Evolutionary conservation across 208 protist species (phyloP).

Genomic region (Acanthamoeba comandoni): DNA sequence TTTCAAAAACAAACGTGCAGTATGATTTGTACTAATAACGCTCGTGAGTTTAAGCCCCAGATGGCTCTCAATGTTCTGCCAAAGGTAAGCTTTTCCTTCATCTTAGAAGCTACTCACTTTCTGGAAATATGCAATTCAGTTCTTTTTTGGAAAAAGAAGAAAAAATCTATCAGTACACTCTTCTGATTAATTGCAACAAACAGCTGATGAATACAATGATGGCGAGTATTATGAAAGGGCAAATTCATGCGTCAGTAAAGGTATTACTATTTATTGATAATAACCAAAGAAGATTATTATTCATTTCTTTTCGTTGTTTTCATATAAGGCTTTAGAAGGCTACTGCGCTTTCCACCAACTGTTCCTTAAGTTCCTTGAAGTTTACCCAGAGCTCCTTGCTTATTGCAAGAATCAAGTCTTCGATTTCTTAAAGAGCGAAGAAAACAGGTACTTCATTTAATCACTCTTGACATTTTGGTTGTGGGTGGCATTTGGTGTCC

Average conservation of each 20-base stretch:
- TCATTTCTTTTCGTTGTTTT: no score
- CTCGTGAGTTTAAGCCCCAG: constrained; percentile 44
- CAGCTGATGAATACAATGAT: constrained; percentile 71
- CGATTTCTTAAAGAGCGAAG: constrained; percentile 48
- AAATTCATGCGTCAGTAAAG: constrained; percentile 71
- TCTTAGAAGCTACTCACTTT: no score
- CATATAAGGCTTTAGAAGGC: constrained; percentile 68
- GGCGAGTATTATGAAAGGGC: constrained; percentile 51
- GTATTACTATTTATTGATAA: no score
- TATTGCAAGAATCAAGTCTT: constrained; percentile 34
- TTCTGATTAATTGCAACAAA: no score
- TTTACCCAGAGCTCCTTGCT: constrained; percentile 46
- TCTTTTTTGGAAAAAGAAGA: no score
- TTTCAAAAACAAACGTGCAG: no score
- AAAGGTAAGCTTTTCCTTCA: constrained; percentile 13
- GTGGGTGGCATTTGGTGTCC: no score
- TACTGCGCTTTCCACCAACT: constrained; percentile 71
- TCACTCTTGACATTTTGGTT: no score
- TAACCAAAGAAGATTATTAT: no score
- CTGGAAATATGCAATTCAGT: no score
- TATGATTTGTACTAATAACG: constrained; percentile 65
- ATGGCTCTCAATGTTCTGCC: constrained; percentile 67
- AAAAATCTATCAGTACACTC: no score
- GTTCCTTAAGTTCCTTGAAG: constrained; percentile 70
- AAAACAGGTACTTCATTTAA: no score